These are phyloP conservation scores for Stachybotrys elegans DNA, from an alignment of 2,329 filamentous ascomycete genomes.

Conservation along the genomic window DNA sequence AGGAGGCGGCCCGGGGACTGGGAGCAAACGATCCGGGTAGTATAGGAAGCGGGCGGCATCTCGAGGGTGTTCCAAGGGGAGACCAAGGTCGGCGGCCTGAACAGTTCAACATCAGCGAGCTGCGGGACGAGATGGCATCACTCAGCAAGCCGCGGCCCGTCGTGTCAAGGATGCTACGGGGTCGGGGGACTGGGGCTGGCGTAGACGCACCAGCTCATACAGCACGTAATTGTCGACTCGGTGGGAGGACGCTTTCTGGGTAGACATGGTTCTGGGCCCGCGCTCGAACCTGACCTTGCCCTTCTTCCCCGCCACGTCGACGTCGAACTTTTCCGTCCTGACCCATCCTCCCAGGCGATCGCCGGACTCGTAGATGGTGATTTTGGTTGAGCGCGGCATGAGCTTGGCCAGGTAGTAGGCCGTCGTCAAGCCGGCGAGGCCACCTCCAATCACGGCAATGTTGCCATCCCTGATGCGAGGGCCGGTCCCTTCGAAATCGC, in stretches of 20 bases:
- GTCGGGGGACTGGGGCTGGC: neutral
- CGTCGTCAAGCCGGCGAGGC: constrained; percentile 74
- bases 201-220: constrained; percentile 59
- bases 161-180: too few relatives aligned
- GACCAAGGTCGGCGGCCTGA: constrained; percentile 30
- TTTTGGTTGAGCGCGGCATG: constrained; percentile 56
- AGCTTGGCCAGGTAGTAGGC: constrained; percentile 72
- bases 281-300: constrained; percentile 69
- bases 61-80: constrained; percentile 45
- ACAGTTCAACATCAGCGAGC: constrained; percentile 11
- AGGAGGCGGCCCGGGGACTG: too few relatives aligned
- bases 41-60: constrained; percentile 65
- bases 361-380: constrained; percentile 77
- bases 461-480: constrained; percentile 18
- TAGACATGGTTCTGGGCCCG: constrained; percentile 72
- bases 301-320: constrained; percentile 50
- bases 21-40: constrained; percentile 68
- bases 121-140: neutral
- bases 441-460: constrained; percentile 71
- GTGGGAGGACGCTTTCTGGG: constrained; percentile 33
- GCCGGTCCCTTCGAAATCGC: too few relatives aligned
- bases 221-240: constrained; percentile 60
- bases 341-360: constrained; percentile 79
- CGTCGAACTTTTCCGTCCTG: constrained; percentile 56
- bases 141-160: too few relatives aligned